Evolutionary conservation across 768 basidiomycete genomes (phyloP).

Genomic region (Boletus rubescentipes): DNA sequence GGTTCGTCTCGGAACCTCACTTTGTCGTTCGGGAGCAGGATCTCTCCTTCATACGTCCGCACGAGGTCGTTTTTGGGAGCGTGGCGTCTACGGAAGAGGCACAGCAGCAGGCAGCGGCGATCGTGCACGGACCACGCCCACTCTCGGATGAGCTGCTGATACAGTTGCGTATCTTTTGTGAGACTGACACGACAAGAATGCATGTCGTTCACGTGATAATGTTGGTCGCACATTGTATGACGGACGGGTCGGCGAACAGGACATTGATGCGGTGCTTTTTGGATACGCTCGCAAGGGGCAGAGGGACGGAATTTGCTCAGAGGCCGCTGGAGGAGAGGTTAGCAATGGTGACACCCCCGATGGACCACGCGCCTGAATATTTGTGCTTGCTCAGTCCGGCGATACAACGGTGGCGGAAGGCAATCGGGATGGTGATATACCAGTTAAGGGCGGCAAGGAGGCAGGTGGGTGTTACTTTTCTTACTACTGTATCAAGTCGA

Average conservation of each 20-base stretch:
- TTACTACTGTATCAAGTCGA: no score
- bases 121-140: conserved; percentile 35
- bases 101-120: conserved; percentile 21
- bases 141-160: conserved; percentile 45
- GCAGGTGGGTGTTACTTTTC: conserved; percentile 30
- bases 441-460: conserved; percentile 33
- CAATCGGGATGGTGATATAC: conserved; percentile 40
- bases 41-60: conserved; percentile 31
- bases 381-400: conserved; percentile 33
- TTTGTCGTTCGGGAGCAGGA: conserved; percentile 45
- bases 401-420: conserved; percentile 45
- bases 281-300: conserved; percentile 34
- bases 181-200: conserved; percentile 29
- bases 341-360: conserved; percentile 39
- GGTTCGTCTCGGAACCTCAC: conserved; percentile 13
- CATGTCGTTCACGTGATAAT: conserved; percentile 43
- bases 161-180: conserved; percentile 41
- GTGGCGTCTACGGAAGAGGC: conserved; percentile 39
- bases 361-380: conserved; percentile 35
- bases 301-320: background rate
- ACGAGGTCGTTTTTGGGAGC: conserved; percentile 40
- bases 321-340: conserved; percentile 39
- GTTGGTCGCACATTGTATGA: conserved; percentile 47
- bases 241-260: conserved; percentile 47
- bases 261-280: conserved; percentile 48